Percentiles rank a stretch among this genome's conserved stretches.
phyloP scores from a whole-genome alignment of 2,329 filamentous ascomycete species.

The Alternaria atra region DNA sequence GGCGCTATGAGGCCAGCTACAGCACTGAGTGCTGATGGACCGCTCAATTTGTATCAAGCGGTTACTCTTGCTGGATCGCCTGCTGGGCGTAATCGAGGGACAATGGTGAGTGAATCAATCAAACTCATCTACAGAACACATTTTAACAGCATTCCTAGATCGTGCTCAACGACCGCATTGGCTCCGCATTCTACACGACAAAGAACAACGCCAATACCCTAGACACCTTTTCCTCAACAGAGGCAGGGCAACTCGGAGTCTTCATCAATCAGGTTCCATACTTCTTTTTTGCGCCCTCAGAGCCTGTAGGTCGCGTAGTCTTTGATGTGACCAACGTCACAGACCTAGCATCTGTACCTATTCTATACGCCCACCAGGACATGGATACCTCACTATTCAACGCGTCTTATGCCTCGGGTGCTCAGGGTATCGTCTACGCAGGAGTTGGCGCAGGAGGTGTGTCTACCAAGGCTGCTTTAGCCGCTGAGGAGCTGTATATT shows the following conservation, averaged over 20 bases:
- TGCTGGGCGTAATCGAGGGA: slow-evolving; percentile 60
- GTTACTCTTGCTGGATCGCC: slow-evolving; percentile 64
- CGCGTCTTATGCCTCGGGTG: slow-evolving; percentile 60
- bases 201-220: slow-evolving; percentile 71
- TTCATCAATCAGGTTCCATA: slow-evolving; percentile 67
- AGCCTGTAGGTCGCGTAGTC: slow-evolving; percentile 56
- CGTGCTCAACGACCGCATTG: slow-evolving; percentile 69
- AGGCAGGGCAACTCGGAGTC: slow-evolving; percentile 64
- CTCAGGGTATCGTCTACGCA: slow-evolving; percentile 64
- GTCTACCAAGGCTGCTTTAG: slow-evolving; percentile 32
- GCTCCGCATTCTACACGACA: slow-evolving; percentile 65
- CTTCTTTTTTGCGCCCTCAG: slow-evolving; percentile 66
- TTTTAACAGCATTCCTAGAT: slow-evolving; percentile 39
- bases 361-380: slow-evolving; percentile 65
- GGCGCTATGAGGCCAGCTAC: slow-evolving; percentile 71
- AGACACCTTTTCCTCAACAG: slow-evolving; percentile 68
- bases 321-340: slow-evolving; percentile 51
- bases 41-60: slow-evolving; percentile 68
- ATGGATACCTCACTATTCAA: slow-evolving; percentile 60
- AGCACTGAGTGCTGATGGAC: slow-evolving; percentile 69
- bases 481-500: slow-evolving; percentile 57
- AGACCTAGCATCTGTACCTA: slow-evolving; percentile 65
- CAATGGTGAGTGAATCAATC: slow-evolving; percentile 51
- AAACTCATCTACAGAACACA: background rate
- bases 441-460: slow-evolving; percentile 65